Conservation (phyloP, 352 stramenopile genomes). For the Phytophthora uliginosa region DNA sequence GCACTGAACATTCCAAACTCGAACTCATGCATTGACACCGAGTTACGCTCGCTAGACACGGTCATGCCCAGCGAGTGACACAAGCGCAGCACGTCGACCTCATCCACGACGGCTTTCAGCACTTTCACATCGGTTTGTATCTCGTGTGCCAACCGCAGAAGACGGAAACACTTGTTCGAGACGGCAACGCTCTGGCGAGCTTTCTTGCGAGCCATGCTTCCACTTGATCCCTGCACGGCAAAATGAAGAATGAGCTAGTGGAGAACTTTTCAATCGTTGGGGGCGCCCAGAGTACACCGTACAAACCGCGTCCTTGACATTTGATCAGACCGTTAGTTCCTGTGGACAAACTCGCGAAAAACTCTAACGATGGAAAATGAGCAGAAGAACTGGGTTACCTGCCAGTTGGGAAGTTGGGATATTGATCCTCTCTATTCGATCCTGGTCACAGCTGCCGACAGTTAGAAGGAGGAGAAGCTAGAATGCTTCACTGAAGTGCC, state of each 20-base stretch:
- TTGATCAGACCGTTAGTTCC: not conserved
- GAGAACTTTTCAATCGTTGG: too few species aligned
- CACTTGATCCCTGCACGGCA: constrained; percentile 16
- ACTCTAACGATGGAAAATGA: not conserved
- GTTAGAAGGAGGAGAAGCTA: constrained; percentile 57
- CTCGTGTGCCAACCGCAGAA: constrained; percentile 56
- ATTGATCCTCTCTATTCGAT: constrained; percentile 28
- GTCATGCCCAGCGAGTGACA: constrained; percentile 62
- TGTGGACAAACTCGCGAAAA: not conserved
- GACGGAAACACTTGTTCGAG: constrained; percentile 51
- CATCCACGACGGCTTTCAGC: constrained; percentile 71
- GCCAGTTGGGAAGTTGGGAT: not conserved
- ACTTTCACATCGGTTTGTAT: constrained; percentile 67
- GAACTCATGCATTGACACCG: constrained; percentile 42
- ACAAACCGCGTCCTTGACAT: not conserved
- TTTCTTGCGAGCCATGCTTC: constrained; percentile 31
- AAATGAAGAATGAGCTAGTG: constrained; percentile 26
- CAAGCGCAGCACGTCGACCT: constrained; percentile 72
- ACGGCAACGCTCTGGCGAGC: not conserved
- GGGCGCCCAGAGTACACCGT: too few species aligned
- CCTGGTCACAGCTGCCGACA: not conserved
- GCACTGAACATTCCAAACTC: constrained; percentile 53
- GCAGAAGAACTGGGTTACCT: not conserved
- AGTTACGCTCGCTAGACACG: constrained; percentile 20
- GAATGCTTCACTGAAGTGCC: constrained; percentile 42